phyloP scores from a whole-genome alignment of 208 protist genomes.

The Acanthamoeba royreba region DNA sequence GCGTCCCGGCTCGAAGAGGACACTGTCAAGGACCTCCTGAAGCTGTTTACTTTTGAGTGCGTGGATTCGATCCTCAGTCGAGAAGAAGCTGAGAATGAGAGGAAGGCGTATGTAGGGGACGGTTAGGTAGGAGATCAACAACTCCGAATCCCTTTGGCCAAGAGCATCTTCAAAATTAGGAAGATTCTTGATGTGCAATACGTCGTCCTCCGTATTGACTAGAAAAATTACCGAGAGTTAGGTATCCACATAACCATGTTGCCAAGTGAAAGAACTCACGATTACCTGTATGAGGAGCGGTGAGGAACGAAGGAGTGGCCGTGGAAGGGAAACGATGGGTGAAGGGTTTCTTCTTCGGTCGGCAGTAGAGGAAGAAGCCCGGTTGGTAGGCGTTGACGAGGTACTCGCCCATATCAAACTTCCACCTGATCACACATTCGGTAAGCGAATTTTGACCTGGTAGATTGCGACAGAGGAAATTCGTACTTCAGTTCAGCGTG shows the following conservation, averaged over 20 bases:
- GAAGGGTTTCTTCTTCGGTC: neutral
- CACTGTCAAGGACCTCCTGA: conserved; percentile 82
- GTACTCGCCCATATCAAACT: neutral
- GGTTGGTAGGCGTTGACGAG: neutral
- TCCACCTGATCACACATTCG: too few relatives aligned
- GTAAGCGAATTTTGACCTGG: too few relatives aligned
- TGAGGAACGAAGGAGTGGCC: neutral
- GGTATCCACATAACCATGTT: neutral
- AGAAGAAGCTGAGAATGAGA: conserved; percentile 85
- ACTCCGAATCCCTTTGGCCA: conserved; percentile 80
- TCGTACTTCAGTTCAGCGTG: neutral
- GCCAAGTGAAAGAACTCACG: neutral
- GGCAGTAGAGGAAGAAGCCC: neutral
- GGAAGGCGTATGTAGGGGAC: conserved; percentile 85
- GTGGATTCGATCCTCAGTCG: conserved; percentile 84
- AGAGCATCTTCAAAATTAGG: conserved; percentile 83
- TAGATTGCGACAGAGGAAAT: too few relatives aligned
- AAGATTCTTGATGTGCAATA: conserved; percentile 81
- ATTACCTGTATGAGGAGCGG: neutral
- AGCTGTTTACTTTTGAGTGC: conserved; percentile 54
- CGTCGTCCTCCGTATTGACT: conserved; percentile 84
- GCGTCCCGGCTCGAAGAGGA: conserved; percentile 88
- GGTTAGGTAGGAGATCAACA: conserved; percentile 85
- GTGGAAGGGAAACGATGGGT: neutral
- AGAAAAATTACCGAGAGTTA: neutral